Base-by-base conservation (phyloP, 257 asterid species). In the Osmanthus fragrans region DNA sequence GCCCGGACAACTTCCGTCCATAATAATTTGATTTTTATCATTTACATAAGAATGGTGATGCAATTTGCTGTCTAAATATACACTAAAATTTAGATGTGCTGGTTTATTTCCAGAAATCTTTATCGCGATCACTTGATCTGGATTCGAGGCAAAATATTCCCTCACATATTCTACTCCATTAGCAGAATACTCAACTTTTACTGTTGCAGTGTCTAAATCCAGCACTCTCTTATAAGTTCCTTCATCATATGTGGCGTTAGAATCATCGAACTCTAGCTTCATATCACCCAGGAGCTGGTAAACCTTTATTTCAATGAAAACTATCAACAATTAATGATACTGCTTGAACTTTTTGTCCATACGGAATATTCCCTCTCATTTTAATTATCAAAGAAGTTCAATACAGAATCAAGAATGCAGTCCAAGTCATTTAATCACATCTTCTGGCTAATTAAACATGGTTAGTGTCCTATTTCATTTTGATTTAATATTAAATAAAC, bases 201-300 rank as follows among this genome's bases (percentile, higher is more conserved):
- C 92, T 0, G 89, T 88, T 65, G 95, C 95, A 33, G 93, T 88
- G 83, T 92, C 89, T 82, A 92, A 84, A 87, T 92, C 91, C 85
- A 92, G 86, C 83, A 84, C 94, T 82, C 96, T 87, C 64, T 87
- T 78, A 73, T 92, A 92, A 64, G 88, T 85, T 76, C 74, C 84
- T 79, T 86, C 78, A 33, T 83, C 78, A 51, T 80, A 87, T 9
- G 84, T 76, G 30, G 79, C 82, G 66, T 86, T 90, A 23, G 95
- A 88, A 71, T 84, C 81, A 32, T 79, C 87, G 72, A 92, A 91
- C 21, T 89, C 90, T 18, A 92, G 84, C 73, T 80, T 92, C 15
- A 92, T 71, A 82, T 92, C 97, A 76, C 97, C 96, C 81, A 92
- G 75, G 63, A 87, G 94, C 92, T 92, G 95, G 86, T 92, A 91